Evolutionary conservation across 1,139 yeast species (phyloP), one percentile per base, ranked within the genome.

Genomic region (Hansenula anomala): DNA sequence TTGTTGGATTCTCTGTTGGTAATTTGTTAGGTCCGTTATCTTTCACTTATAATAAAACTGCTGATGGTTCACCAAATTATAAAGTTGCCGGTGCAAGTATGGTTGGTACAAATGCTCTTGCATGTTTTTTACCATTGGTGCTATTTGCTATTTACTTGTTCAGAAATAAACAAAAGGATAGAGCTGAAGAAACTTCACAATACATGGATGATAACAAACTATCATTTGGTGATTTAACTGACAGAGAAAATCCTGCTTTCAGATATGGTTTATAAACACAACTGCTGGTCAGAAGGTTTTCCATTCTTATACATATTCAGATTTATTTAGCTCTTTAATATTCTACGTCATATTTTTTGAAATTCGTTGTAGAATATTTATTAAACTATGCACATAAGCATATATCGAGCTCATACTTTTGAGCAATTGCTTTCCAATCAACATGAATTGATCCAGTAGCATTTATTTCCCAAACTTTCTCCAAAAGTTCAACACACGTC

Each of bases 1-100:
- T 77, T 41, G 59, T 78, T 38, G 78, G 74, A 2, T 78, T 74
- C 55, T 75, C 81, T 52, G 73, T 69, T 28, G 84, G 84, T 17
- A 75, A 75, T 50, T 58, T 74, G 37, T 57, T 71, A 39, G 83
- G 83, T 4, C 80, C 82, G 1, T 80, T 73, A 48, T 8, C 25
- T 23, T 23, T 10, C 13, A 8, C 25, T 8, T 12, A 10, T 7
- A 23, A 11, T 10, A 8, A 8, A 23, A 78, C 76, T 48, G 48
- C 54, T 6, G 65, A 72, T 4, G 83, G 78, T 6, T 65, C 64
- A 40, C 25, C 25, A 23, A 23, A 23, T 23, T 23, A 23, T 23
- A 23, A 23, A 23, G 13, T 23, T 23, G 25, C 25, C 7, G 25
- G 25, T 8, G 9, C 11, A 10, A 23, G 13, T 10, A 23, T 23